These are phyloP conservation scores for Saccharomycopsis javanensis DNA, from an alignment of 805 yeast genomes.

Conservation along the genomic window DNA sequence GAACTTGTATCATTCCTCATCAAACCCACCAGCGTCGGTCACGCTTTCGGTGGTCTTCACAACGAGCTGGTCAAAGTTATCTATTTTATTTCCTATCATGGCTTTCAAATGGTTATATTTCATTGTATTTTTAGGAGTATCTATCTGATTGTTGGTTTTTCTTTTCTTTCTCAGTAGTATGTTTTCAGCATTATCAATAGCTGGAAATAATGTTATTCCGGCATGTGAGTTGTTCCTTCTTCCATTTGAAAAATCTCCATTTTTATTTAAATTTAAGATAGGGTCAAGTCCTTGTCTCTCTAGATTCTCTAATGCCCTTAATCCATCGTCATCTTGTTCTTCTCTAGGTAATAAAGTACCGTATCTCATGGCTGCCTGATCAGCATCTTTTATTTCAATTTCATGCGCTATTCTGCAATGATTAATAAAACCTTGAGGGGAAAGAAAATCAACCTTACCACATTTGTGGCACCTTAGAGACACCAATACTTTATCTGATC, in stretches of 20 bases:
- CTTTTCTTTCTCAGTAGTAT: constrained; percentile 1
- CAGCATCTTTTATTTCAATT: constrained; percentile 62
- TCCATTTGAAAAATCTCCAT: constrained; percentile 9
- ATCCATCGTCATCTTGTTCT: constrained; percentile 50
- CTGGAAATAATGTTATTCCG: background rate
- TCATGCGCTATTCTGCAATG: constrained; percentile 68
- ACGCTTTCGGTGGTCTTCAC: constrained; percentile 12
- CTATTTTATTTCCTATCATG: constrained; percentile 11
- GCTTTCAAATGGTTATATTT: constrained; percentile 13
- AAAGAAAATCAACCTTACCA: constrained; percentile 57
- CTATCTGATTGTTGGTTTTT: background rate
- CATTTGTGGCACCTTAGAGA: constrained; percentile 61
- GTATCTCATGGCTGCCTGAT: constrained; percentile 61
- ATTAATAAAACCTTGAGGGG: constrained; percentile 73
- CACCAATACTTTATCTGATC: constrained; percentile 65
- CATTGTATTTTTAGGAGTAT: background rate
- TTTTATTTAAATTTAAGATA: constrained; percentile 10
- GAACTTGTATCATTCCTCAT: constrained; percentile 2
- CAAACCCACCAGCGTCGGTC: background rate
- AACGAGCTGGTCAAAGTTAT: constrained; percentile 11
- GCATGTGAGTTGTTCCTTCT: constrained; percentile 5
- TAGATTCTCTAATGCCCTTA: constrained; percentile 29
- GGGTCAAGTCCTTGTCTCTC: constrained; percentile 22
- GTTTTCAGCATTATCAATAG: background rate
- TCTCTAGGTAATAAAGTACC: constrained; percentile 44